Base-by-base conservation (phyloP, 1,284 basidiomycete genomes). In the Trichosporon sp. region DNA sequence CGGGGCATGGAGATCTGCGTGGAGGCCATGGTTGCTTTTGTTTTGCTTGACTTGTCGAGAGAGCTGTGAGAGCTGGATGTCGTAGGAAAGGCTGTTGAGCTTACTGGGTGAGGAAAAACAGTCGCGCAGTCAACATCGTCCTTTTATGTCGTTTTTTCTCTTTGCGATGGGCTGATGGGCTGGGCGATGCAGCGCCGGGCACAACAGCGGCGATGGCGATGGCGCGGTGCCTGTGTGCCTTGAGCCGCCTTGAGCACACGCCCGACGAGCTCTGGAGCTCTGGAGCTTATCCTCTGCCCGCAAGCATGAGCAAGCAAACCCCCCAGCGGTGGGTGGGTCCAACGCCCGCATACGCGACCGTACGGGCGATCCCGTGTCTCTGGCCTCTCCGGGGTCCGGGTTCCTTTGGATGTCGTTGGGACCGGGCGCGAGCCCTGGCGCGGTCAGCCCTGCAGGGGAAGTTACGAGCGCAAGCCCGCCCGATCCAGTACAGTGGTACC, bases 331-430 rank as follows among this genome's bases (percentile, higher is more conserved):
- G 51, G 51, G 19, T 54, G 51, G 43, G 43, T 46, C 43, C 43
- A 46, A 4, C 16, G 43, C 43, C 43, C 19, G 51, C 51, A 54
- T 16, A 5, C 8, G 51, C 51, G 19, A 21, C n/a, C 19, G 51
- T 54, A 54, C 51, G 51, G 51, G 51, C 51, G 51, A 54, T 54
- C 51, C 51, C 51, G 51, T 54, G 51, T 54, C 51, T 54, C 51
- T 54, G 51, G 51, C 19, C 51, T 54, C 16, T 21, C 51, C 21
- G 51, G 51, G 51, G 51, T 54, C 51, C 51, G 51, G 51, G 51
- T 54, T 54, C 51, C 51, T 54, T 21, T 54, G 51, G 51, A 54
- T n/a, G 43, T 46, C 43, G 43, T 46, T 46, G 43, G 43, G 43
- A 46, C 43, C 43, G 43, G 43, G 43, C 43, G 43, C 43, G 4